phyloP scores from a whole-genome alignment of 306 rosid genomes.

The Quillaja saponaria region DNA sequence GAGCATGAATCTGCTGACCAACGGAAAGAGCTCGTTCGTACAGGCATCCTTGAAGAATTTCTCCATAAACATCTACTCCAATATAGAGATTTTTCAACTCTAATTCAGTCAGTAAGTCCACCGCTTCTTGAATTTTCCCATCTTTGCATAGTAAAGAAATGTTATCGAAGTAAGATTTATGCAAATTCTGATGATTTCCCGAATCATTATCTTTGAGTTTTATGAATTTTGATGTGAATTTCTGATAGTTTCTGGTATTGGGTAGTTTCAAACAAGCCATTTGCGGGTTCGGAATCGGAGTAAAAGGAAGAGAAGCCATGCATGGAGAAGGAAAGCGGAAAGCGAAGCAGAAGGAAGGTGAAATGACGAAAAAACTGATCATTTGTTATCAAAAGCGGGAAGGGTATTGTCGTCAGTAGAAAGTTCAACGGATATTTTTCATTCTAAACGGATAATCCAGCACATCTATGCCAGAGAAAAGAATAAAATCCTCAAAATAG shows the following conservation, averaged over 20 bases:
- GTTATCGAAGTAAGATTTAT: conserved; percentile 39
- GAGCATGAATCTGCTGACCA: conserved; percentile 75
- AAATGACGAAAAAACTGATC: conserved; percentile 9
- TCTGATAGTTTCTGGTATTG: conserved; percentile 18
- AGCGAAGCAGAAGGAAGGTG: background rate
- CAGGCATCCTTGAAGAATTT: conserved; percentile 80
- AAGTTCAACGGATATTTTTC: conserved; percentile 1
- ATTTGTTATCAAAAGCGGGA: conserved; percentile 19
- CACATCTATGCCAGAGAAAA: background rate
- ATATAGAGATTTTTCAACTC: conserved; percentile 24
- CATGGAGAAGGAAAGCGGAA: conserved; percentile 28
- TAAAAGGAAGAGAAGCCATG: conserved; percentile 57
- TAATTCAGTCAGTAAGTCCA: conserved; percentile 42
- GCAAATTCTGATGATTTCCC: conserved; percentile 17
- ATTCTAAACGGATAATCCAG: conserved; percentile 14
- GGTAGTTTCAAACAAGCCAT: conserved; percentile 32
- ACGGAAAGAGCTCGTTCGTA: conserved; percentile 56
- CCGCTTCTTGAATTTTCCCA: conserved; percentile 49
- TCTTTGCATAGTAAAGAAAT: conserved; percentile 61
- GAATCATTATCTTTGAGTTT: conserved; percentile 28
- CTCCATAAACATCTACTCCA: conserved; percentile 61
- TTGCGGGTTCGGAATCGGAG: conserved; percentile 26
- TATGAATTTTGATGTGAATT: conserved; percentile 24
- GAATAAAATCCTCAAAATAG: no score
- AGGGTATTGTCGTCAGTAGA: conserved; percentile 27